phyloP scores from a whole-genome alignment of 2,329 filamentous ascomycete genomes.

The Bipolaris bicolor region DNA sequence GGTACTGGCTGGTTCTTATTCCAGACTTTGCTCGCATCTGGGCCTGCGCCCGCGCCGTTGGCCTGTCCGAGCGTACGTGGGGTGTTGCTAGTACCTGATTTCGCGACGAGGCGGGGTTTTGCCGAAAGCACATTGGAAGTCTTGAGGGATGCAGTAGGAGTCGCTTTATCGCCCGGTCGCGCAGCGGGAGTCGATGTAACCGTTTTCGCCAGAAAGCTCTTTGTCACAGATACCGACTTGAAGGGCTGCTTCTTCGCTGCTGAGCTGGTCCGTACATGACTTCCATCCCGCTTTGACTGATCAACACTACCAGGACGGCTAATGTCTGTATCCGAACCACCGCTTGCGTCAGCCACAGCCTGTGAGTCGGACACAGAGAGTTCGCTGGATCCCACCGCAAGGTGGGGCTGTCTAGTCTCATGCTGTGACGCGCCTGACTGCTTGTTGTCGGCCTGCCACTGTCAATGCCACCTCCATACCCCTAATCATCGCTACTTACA shows the following conservation, averaged over 20 bases:
- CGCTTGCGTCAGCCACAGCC: constrained; percentile 71
- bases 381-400: constrained; percentile 47
- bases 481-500: constrained; percentile 29
- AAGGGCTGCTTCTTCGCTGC: constrained; percentile 75
- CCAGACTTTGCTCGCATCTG: constrained; percentile 79
- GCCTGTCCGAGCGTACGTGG: constrained; percentile 62
- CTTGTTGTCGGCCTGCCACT: constrained; percentile 22
- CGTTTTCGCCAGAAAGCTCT: constrained; percentile 80
- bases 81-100: constrained; percentile 67
- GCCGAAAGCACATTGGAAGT: constrained; percentile 60
- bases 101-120: constrained; percentile 76
- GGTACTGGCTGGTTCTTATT: constrained; percentile 84
- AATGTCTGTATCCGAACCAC: constrained; percentile 77
- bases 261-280: constrained; percentile 63
- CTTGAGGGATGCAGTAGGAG: constrained; percentile 48
- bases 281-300: constrained; percentile 63
- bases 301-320: constrained; percentile 62
- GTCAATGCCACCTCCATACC: constrained; percentile 22
- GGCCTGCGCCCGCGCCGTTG: constrained; percentile 65
- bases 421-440: constrained; percentile 17
- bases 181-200: constrained; percentile 58
- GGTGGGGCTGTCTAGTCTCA: constrained; percentile 33
- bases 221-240: constrained; percentile 85
- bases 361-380: constrained; percentile 41
- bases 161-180: constrained; percentile 63